Base-by-base conservation (phyloP, 1,284 basidiomycete genomes). In the Melampsora larici-populina region DNA sequence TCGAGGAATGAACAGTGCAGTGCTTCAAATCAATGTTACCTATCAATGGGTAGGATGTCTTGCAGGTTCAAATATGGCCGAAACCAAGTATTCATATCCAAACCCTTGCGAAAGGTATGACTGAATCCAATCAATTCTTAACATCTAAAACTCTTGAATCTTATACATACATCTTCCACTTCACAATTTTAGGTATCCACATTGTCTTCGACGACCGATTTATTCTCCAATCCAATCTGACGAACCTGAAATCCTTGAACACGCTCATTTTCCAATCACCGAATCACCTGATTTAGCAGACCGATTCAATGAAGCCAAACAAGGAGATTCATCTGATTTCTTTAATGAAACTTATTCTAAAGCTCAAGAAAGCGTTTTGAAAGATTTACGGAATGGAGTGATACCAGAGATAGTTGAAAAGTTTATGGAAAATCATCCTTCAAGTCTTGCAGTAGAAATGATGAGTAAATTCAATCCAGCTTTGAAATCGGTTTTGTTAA, bases 81-180 rank as follows among this genome's bases (percentile, higher is more conserved):
- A 70, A 8, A 55, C 46, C 13, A 70, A 70, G 24, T 70, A 70
- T 33, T 48, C n/a, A 13, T 70, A 70, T 26, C 68, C 68, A 31
- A 70, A 70, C n/a, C 68, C 68, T 6, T 70, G 68, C 33, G 68
- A 70, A 33, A 48, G 68, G 68, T 70, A 21, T 49, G 51, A n/a
- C 9, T 4, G 26, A 58, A 29, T 58, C 18, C 1, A n/a, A 4
- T 55, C 51, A 55, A 21, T 26, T 24, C 15, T 15, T 36, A 40
- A 13, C 21, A 9, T 21, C 21, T 29, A 6, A 31, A 6, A 1
- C 24, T 18, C 5, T 4, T 6, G 46, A 43, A 1, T 7, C 29
- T 13, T 21, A 24, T 2, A 36, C 15, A 33, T 17, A 15, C 24
- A n/a, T 40, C 26, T 36, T 43, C 24, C 18, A 0, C 8, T 36